Base-by-base conservation (phyloP, 106 monocot species). In the Agapanthus africanus region DNA sequence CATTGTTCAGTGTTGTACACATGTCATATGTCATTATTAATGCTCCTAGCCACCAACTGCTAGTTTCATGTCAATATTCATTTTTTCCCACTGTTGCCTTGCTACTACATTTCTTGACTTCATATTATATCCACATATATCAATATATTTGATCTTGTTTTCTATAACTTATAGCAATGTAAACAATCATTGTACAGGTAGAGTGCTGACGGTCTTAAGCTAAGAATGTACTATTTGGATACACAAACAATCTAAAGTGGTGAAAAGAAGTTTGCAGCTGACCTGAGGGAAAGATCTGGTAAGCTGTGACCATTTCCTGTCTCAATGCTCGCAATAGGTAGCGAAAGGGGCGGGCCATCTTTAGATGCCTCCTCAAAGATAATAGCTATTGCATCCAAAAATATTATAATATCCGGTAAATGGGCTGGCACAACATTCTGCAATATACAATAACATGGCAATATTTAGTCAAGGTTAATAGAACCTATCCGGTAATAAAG, bases 241-340 rank as follows among this genome's bases (percentile, higher is more conserved):
- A n/a, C n/a, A n/a, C n/a, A n/a, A n/a, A n/a, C n/a, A n/a, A n/a
- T n/a, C n/a, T n/a, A n/a, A n/a, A n/a, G n/a, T n/a, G n/a, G n/a
- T n/a, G n/a, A n/a, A n/a, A n/a, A n/a, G n/a, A n/a, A n/a, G n/a
- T n/a, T n/a, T n/a, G 22, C 26, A 42, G 41, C 40, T 1, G 33
- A 97, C 97, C 97, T 92, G 68, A 97, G 91, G 32, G 83, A 72
- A 79, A 97, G 83, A 76, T 87, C 78, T 13, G 92, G 97, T 70
- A 97, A 92, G 71, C 68, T 82, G 42, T 92, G 87, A 42, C 69
- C 84, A 71, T 87, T 77, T 59, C 97, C 91, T 70, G 84, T 78
- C 77, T 97, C 97, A 67, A 90, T 82, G 66, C 92, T 87, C 33
- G 92, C 79, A 86, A 97, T 77, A 22, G 97, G 97, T 62, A 97